Conservation (phyloP, 2,329 filamentous ascomycete species). For the Nannizzia gypsea region DNA sequence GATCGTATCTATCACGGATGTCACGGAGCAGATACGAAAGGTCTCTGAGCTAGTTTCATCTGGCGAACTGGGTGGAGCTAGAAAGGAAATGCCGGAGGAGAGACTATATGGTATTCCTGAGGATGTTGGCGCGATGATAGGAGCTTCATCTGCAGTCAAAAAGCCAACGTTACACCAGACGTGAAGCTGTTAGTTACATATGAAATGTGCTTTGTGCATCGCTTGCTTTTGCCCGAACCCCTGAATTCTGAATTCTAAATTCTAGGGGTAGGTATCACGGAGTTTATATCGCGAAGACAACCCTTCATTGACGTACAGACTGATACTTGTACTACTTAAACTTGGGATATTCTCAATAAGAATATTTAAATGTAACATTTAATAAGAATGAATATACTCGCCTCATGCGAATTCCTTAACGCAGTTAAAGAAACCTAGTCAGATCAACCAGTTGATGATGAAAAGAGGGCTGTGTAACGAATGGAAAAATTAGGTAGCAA, state of each 20-base stretch:
- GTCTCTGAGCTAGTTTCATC: conserved; percentile 39
- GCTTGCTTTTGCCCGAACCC: background rate
- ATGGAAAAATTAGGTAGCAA: background rate
- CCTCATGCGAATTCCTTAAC: background rate
- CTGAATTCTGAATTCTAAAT: background rate
- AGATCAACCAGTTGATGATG: background rate
- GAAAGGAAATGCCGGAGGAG: conserved; percentile 10
- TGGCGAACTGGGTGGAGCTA: conserved; percentile 25
- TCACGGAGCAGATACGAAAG: conserved; percentile 42
- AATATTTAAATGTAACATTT: background rate
- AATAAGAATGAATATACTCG: background rate
- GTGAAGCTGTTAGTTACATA: background rate
- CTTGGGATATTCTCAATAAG: background rate
- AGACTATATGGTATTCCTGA: conserved; percentile 10
- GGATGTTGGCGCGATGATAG: conserved; percentile 11
- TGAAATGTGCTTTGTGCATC: background rate
- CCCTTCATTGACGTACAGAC: background rate
- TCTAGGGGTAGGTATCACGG: background rate
- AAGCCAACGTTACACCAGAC: background rate
- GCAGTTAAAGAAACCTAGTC: background rate
- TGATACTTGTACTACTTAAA: background rate
- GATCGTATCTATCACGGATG: conserved; percentile 47
- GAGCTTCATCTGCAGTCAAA: conserved; percentile 2
- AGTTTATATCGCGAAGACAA: background rate
- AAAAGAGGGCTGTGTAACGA: background rate